Conservation (phyloP, 2,329 filamentous ascomycete species). For the Paraphoma chrysanthemicola region DNA sequence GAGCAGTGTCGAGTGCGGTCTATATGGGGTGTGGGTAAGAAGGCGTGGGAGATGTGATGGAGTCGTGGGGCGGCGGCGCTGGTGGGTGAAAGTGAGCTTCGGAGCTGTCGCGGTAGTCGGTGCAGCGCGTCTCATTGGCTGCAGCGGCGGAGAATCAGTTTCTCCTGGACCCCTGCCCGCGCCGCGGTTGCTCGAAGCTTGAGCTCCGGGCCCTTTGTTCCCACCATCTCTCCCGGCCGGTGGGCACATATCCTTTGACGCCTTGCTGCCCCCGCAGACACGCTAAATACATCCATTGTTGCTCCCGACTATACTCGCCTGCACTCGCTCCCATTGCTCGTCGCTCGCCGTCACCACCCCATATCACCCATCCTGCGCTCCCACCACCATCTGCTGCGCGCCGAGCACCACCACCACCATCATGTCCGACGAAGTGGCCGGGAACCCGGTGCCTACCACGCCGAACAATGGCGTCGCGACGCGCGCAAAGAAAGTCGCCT, state of each 20-base stretch:
- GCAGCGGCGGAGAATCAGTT: not conserved
- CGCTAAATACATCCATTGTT: not conserved
- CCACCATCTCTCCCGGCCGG: not conserved
- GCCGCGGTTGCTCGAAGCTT: conserved; percentile 15
- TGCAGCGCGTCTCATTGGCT: not conserved
- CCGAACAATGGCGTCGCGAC: conserved; percentile 34
- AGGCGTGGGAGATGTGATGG: conserved; percentile 1
- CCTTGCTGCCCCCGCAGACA: not conserved
- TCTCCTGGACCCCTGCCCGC: not conserved
- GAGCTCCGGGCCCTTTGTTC: conserved; percentile 1
- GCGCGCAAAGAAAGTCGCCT: conserved; percentile 80
- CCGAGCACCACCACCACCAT: too few species aligned
- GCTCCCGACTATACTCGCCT: not conserved
- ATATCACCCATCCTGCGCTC: not conserved
- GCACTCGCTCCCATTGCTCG: not conserved
- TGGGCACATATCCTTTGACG: not conserved
- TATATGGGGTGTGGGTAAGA: too few species aligned
- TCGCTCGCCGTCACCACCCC: not conserved
- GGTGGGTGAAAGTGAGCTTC: too few species aligned
- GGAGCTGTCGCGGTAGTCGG: not conserved
- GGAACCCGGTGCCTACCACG: not conserved
- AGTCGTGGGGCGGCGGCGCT: not conserved
- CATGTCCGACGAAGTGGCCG: too few species aligned
- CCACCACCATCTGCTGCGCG: not conserved
- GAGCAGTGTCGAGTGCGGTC: not conserved